Percentiles rank a stretch among this genome's conserved stretches.
Conservation (phyloP, 805 yeast genomes). For the Wickerhamiella australiensis region DNA sequence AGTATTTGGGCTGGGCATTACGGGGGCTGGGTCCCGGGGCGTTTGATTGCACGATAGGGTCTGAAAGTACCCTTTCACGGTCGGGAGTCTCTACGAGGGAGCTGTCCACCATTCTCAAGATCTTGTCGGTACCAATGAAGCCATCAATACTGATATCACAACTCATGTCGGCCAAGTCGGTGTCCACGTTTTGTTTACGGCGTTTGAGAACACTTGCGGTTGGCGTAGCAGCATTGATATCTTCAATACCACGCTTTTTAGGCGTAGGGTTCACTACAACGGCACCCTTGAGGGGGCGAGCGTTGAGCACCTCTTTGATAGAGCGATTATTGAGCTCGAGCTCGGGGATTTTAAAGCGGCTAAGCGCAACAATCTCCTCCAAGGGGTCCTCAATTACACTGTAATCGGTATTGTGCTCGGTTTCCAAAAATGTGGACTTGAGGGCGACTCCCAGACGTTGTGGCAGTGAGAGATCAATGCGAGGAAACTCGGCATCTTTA, state of each 20-base stretch:
- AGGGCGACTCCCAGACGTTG: constrained; percentile 20
- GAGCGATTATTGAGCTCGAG: constrained; percentile 10
- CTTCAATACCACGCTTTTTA: constrained; percentile 12
- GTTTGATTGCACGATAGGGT: constrained; percentile 20
- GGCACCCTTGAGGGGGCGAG: neutral
- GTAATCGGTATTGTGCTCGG: constrained; percentile 18
- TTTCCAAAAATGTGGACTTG: constrained; percentile 26
- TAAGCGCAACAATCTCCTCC: constrained; percentile 12
- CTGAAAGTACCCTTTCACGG: neutral
- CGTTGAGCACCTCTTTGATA: constrained; percentile 5
- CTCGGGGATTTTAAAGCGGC: constrained; percentile 11
- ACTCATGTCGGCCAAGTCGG: constrained; percentile 5
- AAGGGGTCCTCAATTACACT: constrained; percentile 16
- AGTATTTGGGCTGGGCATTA: constrained; percentile 17
- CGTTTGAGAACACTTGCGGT: constrained; percentile 10
- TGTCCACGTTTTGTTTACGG: neutral
- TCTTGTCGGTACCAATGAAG: constrained; percentile 25
- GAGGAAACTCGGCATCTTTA: constrained; percentile 22
- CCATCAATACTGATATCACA: constrained; percentile 7
- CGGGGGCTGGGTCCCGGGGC: constrained; percentile 24
- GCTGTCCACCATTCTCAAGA: constrained; percentile 29
- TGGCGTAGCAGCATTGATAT: constrained; percentile 12
- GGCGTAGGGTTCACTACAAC: constrained; percentile 4
- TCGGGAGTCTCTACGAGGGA: constrained; percentile 30
- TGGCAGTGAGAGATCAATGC: constrained; percentile 18